A percentile compares a stretch with the other conserved stretches of the same genome.
These are phyloP conservation scores for Penicillium bialowiezense DNA, from an alignment of 495 filamentous ascomycete species.

Conservation along the genomic window DNA sequence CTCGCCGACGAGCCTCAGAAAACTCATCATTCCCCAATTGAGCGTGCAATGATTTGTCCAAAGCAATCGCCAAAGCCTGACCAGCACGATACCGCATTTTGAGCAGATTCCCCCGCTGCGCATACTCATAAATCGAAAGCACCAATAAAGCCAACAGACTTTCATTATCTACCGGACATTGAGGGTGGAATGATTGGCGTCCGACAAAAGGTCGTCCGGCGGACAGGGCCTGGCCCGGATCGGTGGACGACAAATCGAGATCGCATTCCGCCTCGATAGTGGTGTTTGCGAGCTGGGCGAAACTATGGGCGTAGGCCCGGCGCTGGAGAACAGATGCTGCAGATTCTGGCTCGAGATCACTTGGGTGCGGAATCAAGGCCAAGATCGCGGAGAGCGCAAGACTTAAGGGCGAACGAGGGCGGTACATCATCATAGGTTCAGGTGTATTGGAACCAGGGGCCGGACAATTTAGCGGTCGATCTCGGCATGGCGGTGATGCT, in stretches of 20 bases:
- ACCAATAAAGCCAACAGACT: conserved; percentile 53
- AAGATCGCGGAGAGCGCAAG: conserved; percentile 55
- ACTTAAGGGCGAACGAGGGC: conserved; percentile 52
- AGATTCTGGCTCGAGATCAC: conserved; percentile 45
- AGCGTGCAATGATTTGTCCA: conserved; percentile 51
- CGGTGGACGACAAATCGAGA: conserved; percentile 49
- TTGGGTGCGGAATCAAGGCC: conserved; percentile 53
- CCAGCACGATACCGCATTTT: conserved; percentile 60
- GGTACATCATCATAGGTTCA: conserved; percentile 38
- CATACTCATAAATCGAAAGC: conserved; percentile 59
- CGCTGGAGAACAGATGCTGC: conserved; percentile 45
- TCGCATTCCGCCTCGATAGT: conserved; percentile 57
- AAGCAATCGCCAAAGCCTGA: conserved; percentile 53
- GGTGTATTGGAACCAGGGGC: conserved; percentile 41
- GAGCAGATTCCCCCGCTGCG: conserved; percentile 57
- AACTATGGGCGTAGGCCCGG: conserved; percentile 52
- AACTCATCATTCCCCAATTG: conserved; percentile 44
- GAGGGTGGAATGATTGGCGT: conserved; percentile 50
- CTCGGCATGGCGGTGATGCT: conserved; percentile 35
- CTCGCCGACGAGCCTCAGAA: conserved; percentile 53
- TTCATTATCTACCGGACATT: conserved; percentile 52
- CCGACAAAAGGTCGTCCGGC: conserved; percentile 38
- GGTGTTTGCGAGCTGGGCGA: conserved; percentile 51
- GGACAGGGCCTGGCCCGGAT: conserved; percentile 51
- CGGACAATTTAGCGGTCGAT: conserved; percentile 43